These are phyloP conservation scores for Dioscorea cayenensis DNA, from an alignment of 116 monocot genomes.

Conservation along the genomic window DNA sequence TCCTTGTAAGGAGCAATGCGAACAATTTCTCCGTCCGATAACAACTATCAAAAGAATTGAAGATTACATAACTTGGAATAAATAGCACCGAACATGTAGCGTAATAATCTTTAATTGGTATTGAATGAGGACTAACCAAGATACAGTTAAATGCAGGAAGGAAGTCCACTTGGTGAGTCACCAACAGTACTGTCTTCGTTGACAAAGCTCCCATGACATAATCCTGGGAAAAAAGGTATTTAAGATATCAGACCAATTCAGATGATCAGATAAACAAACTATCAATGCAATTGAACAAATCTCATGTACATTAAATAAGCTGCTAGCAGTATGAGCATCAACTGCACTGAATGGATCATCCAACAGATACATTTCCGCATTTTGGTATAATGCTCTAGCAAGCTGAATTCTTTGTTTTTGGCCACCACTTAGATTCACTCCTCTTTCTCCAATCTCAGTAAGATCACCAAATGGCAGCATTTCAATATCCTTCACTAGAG, in stretches of 20 bases:
- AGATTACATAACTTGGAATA: no score
- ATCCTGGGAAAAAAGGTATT: conserved; percentile 26
- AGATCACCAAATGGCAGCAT: conserved; percentile 72
- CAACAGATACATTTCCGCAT: conserved; percentile 83
- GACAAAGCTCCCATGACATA: conserved; percentile 69
- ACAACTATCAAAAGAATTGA: conserved; percentile 34
- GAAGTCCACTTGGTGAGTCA: conserved; percentile 91
- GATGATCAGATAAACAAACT: not conserved
- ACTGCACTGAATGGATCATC: conserved; percentile 97
- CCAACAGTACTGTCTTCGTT: conserved; percentile 62
- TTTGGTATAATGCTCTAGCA: conserved; percentile 80
- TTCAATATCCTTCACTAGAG: conserved; percentile 69
- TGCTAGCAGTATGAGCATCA: conserved; percentile 84
- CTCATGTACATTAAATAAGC: conserved; percentile 63
- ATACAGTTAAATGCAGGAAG: conserved; percentile 68
- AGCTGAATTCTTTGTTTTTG: conserved; percentile 94
- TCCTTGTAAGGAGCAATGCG: conserved; percentile 51
- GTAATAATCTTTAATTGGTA: no score
- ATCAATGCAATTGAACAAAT: not conserved
- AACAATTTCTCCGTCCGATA: conserved; percentile 72
- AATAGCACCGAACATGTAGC: no score
- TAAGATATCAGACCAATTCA: conserved; percentile 2
- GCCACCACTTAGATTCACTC: conserved; percentile 89
- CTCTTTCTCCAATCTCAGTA: conserved; percentile 89
- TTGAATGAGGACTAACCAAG: conserved; percentile 39